Evolutionary conservation across 2,329 filamentous ascomycete species (phyloP), one percentile per base, ranked within the genome.

Genomic region (Nothomitra cinnamomea): DNA sequence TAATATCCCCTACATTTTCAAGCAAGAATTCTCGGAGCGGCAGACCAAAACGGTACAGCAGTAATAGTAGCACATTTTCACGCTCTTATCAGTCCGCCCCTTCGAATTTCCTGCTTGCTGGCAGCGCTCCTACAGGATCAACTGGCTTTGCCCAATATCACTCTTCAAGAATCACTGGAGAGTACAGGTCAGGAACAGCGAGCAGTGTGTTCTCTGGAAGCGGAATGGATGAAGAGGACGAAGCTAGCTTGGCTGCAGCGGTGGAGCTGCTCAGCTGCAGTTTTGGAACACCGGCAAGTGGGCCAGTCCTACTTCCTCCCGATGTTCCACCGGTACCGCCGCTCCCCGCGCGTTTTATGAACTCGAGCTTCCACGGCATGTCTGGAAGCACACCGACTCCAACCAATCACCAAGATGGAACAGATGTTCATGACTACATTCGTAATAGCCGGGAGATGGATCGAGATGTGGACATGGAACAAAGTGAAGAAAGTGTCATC

Each of bases 261-360:
- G 87, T 95, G 51, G 87, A 92, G 60, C 74, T 95, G 59, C 79
- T 95, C 57, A 90, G 85, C 68, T 94, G 87, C 74, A 94, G 87
- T 67, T 92, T 94, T 66, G 82, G 83, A 59, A 95, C 88, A 49
- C 81, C 85, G 56, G 78, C 82, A 61, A 79, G 76, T 57, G 73
- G 79, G 54, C 75, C 82, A 42, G 72, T 76, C 13, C 73, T 76
- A 51, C 71, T 88, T 56, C 76, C 80, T 3, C 72, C 77, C 2
- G 85, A 94, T 61, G 81, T 87, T 3, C 90, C 90, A 38, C 88
- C 89, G 0, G 88, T 95, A 2, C 90, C 90, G 47, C 84, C 86
- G 40, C 76, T 95, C 57, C 90, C 90, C 2, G 81, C 82, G 15
- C 84, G 85, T 60, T 94, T 87, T 65, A 72, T 88, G 53, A 81